phyloP scores from a whole-genome alignment of 495 filamentous ascomycete genomes.

The Darksidea phi region DNA sequence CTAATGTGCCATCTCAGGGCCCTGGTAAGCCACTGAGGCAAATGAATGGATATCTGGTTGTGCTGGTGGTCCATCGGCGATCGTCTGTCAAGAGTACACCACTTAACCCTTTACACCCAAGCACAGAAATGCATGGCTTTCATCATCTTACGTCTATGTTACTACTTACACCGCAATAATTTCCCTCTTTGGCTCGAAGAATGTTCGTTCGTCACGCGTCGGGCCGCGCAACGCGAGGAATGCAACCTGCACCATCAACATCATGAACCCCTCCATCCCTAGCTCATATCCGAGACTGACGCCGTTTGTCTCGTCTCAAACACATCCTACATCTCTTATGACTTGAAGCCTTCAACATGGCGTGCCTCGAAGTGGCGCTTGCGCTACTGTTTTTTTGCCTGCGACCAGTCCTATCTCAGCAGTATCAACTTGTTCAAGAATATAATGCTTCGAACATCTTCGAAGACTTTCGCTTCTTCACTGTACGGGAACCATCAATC shows the following conservation, averaged over 20 bases:
- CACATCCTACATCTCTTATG: neutral
- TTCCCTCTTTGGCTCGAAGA: neutral
- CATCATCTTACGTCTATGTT: too few species aligned
- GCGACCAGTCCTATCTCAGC: neutral
- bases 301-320: neutral
- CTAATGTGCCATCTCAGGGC: too few species aligned
- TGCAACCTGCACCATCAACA: neutral
- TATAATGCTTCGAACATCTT: slow-evolving; percentile 36
- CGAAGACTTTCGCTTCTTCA: slow-evolving; percentile 46
- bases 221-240: slow-evolving; percentile 21
- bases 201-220: slow-evolving; percentile 12
- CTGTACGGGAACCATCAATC: too few species aligned
- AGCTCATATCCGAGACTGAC: neutral
- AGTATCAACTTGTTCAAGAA: slow-evolving; percentile 17
- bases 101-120: too few species aligned
- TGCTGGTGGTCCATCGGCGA: too few species aligned
- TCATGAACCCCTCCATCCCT: neutral
- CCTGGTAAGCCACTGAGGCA: too few species aligned
- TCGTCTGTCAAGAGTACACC: too few species aligned
- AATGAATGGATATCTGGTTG: too few species aligned
- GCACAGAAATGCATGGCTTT: too few species aligned
- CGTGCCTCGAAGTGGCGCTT: neutral
- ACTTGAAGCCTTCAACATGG: slow-evolving; percentile 7
- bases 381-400: slow-evolving; percentile 2
- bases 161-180: too few species aligned